phyloP scores from a whole-genome alignment of 1,284 basidiomycete species.

The Inonotus hispidus region DNA sequence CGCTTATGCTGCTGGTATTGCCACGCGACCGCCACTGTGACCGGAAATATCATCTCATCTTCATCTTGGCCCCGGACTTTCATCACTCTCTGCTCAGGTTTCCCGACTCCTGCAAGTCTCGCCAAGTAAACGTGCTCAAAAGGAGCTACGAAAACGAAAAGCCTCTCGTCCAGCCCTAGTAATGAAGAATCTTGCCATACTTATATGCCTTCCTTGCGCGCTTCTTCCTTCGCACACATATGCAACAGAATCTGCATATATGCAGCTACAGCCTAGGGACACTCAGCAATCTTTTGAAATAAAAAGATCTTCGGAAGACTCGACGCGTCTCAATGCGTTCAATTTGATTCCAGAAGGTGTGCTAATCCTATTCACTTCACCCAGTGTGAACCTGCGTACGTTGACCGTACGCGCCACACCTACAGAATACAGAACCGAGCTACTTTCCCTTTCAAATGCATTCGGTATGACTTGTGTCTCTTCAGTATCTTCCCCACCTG shows the following conservation, averaged over 20 bases:
- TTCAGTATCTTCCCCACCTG: background rate
- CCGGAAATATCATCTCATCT: too few species aligned
- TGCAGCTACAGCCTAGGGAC: background rate
- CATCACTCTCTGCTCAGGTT: too few species aligned
- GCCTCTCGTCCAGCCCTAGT: too few species aligned
- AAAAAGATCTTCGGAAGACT: background rate
- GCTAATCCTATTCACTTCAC: background rate
- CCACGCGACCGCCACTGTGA: too few species aligned
- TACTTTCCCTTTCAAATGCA: background rate
- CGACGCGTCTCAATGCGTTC: background rate
- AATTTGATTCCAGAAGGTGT: constrained; percentile 2
- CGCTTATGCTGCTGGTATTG: too few species aligned
- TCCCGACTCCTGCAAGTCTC: too few species aligned
- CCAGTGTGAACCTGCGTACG: background rate
- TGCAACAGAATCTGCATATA: background rate
- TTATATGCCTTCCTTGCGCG: background rate
- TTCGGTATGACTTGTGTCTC: background rate
- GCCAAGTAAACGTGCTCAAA: too few species aligned
- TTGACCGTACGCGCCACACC: background rate
- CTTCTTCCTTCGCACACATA: background rate
- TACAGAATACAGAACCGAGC: constrained; percentile 2
- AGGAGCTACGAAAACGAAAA: too few species aligned
- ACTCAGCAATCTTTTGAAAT: background rate
- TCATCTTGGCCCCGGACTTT: too few species aligned
- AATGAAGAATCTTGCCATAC: background rate